These are phyloP conservation scores for Miscanthus lutarioriparius DNA, from an alignment of 176 grass and related monocot genomes.

Conservation along the genomic window DNA sequence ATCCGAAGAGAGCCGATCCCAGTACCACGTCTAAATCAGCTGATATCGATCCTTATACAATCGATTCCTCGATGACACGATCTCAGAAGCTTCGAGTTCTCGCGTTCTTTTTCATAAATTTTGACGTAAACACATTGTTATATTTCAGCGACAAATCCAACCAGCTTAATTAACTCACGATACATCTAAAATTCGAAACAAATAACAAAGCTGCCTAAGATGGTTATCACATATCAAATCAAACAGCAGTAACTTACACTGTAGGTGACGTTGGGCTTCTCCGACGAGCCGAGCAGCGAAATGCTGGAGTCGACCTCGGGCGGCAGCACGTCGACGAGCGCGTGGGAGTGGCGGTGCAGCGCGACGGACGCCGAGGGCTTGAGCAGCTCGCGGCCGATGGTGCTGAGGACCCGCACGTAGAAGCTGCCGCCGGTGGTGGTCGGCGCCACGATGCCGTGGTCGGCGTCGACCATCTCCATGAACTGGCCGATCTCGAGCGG, in stretches of 20 bases:
- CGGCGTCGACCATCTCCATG: constrained; percentile 91
- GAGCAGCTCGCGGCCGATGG: constrained; percentile 74
- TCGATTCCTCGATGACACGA: too few species aligned
- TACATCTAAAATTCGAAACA: neutral
- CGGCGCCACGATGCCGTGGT: constrained; percentile 80
- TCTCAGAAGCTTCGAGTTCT: too few species aligned
- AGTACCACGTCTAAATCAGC: too few species aligned
- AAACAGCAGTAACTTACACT: constrained; percentile 51
- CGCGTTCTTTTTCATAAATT: too few species aligned
- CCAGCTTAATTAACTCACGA: neutral
- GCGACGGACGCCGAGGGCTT: constrained; percentile 86
- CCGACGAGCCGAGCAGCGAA: constrained; percentile 72
- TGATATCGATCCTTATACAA: too few species aligned
- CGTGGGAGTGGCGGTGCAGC: constrained; percentile 82
- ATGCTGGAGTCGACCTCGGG: constrained; percentile 92
- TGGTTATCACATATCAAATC: neutral
- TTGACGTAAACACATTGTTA: too few species aligned
- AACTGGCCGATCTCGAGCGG: constrained; percentile 95
- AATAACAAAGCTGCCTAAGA: neutral
- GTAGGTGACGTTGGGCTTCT: constrained; percentile 86
- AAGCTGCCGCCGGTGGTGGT: constrained; percentile 75
- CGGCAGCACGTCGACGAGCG: constrained; percentile 82
- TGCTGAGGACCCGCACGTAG: constrained; percentile 88
- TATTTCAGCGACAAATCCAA: neutral
- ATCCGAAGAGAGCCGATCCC: too few species aligned